These are phyloP conservation scores for Thermochaetoides dissita DNA, from an alignment of 2,329 filamentous ascomycete genomes.

Conservation along the genomic window DNA sequence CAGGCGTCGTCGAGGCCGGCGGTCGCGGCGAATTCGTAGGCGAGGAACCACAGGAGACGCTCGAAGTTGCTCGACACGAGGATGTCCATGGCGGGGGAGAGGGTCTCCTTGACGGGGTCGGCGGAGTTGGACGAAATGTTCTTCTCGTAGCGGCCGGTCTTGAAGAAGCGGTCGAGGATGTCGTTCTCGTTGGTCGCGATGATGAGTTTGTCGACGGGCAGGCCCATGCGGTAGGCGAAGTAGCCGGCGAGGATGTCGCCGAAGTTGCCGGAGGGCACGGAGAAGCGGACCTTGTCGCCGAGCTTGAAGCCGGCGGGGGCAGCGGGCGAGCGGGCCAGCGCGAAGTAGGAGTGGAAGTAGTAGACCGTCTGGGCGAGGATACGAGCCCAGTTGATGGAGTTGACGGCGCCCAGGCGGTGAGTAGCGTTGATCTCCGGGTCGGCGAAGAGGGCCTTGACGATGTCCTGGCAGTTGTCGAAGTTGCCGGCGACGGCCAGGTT, in stretches of 20 bases:
- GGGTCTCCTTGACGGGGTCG: constrained; percentile 74
- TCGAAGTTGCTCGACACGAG: constrained; percentile 95
- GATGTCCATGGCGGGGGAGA: constrained; percentile 95
- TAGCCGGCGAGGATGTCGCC: constrained; percentile 88
- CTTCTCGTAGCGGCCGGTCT: constrained; percentile 81
- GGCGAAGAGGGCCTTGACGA: constrained; percentile 82
- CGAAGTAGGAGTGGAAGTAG: constrained; percentile 92
- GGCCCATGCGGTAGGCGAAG: constrained; percentile 48
- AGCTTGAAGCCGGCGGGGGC: constrained; percentile 45
- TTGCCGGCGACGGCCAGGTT: constrained; percentile 81
- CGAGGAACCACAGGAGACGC: constrained; percentile 83
- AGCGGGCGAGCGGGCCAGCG: constrained; percentile 39
- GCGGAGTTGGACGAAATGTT: constrained; percentile 47
- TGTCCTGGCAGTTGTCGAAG: constrained; percentile 96
- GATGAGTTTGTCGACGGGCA: constrained; percentile 76
- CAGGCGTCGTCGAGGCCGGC: constrained; percentile 50
- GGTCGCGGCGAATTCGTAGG: constrained; percentile 52
- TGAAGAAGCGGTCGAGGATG: constrained; percentile 91
- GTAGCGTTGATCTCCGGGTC: constrained; percentile 71
- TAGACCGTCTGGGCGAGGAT: constrained; percentile 95
- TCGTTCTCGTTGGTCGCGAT: constrained; percentile 97
- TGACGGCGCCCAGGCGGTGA: constrained; percentile 80
- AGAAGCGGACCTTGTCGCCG: constrained; percentile 62
- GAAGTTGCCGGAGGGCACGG: constrained; percentile 93
- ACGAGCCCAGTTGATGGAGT: constrained; percentile 91